A percentile compares a stretch with the other conserved stretches of the same genome.
These are phyloP conservation scores for Botrytis medusae DNA, from an alignment of 2,329 filamentous ascomycete species.

Conservation along the genomic window DNA sequence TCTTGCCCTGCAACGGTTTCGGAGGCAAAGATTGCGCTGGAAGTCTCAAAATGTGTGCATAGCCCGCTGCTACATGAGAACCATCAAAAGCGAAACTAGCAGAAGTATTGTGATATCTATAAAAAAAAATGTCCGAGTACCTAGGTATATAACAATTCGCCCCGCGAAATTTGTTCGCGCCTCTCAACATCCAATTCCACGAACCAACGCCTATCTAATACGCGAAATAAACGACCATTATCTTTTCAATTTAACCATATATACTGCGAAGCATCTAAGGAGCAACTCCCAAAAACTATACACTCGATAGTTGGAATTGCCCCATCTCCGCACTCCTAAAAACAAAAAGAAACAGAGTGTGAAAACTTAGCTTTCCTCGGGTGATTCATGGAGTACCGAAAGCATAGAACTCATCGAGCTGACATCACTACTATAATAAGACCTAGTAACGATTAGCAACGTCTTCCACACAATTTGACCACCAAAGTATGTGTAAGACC, in stretches of 20 bases:
- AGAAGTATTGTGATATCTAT: background rate
- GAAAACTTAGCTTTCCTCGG: slow-evolving; percentile 6
- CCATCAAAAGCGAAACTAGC: background rate
- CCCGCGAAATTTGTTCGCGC: background rate
- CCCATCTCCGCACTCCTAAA: background rate
- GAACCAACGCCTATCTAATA: background rate
- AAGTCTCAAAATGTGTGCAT: background rate
- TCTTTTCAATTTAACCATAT: background rate
- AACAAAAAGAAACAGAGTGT: background rate
- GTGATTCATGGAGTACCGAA: slow-evolving; percentile 15
- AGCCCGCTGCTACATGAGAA: background rate
- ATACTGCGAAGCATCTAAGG: background rate
- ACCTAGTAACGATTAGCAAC: background rate
- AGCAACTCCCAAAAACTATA: background rate
- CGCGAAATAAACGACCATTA: background rate
- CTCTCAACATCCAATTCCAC: background rate
- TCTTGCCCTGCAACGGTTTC: background rate
- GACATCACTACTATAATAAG: slow-evolving; percentile 12
- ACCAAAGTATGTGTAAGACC: background rate
- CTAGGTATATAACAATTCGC: background rate
- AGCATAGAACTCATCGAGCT: slow-evolving; percentile 18
- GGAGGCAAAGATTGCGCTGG: background rate
- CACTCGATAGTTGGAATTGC: background rate
- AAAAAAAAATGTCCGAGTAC: background rate
- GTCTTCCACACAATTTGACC: background rate